Evolutionary conservation across 2,329 filamentous ascomycete genomes (phyloP), one percentile per base, ranked within the genome.

Genomic region (Colletotrichum gigasporum): DNA sequence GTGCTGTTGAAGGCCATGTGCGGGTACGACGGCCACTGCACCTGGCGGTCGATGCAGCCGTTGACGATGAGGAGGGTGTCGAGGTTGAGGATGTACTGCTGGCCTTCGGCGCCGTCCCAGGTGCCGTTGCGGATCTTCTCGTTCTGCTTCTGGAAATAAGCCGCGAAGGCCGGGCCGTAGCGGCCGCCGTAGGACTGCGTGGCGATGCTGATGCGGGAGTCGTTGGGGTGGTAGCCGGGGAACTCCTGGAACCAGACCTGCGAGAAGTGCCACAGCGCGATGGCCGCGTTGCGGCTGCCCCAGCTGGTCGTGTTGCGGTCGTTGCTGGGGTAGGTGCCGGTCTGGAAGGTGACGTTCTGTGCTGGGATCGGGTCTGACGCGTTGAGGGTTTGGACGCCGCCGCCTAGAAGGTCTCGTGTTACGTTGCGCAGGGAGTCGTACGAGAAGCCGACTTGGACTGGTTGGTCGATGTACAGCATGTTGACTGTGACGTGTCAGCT

Each of bases 211-310:
- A 87, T 83, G 16, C 66, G 66, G 59, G 51, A 45, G 65, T 89
- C 83, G 53, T 83, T 82, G 3, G 84, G 83, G 71, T 85, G 82
- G 70, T 91, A 90, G 37, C 82, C 80, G 0, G 87, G 88, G 64
- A 91, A 91, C 37, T 87, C 83, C 6, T 85, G 80, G 59, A 88
- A 87, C 80, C 89, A 92, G 3, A 82, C 82, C 61, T 70, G 59
- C 5, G 68, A 55, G 41, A 67, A 63, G 67, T 71, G 44, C 74
- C 74, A 26, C 26, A 71, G 59, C 53, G 74, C 66, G 69, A 76
- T 54, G 42, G 74, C 74, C 11, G 63, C 63, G 28, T 65, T 62
- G n/a, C 57, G 57, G 2, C 86, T 87, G 2, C 84, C 87, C 67
- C 77, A 75, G 42, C 72, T 64, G 1, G 75, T 75, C 16, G 71